These are phyloP conservation scores for Chrysanthemum lavandulifolium DNA, from an alignment of 129 eudicot genomes.

Conservation along the genomic window DNA sequence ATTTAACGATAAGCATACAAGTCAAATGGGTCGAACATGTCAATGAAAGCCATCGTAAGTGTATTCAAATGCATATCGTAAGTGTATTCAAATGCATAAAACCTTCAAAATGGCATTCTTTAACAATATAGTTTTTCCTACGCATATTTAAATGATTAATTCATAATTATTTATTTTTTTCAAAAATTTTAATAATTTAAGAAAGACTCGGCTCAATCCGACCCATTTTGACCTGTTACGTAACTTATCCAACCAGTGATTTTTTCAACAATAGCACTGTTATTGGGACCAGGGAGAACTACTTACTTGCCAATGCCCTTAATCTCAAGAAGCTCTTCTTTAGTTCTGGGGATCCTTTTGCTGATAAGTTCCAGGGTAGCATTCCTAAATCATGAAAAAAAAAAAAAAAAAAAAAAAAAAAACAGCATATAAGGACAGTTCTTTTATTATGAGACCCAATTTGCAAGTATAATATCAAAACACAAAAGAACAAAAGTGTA, in stretches of 20 bases:
- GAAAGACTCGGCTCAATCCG: neutral
- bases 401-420: neutral
- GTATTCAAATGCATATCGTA: neutral
- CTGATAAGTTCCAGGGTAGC: constrained; percentile 56
- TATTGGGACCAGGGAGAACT: neutral
- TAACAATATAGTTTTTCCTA: neutral
- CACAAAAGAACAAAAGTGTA: neutral
- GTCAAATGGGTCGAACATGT: neutral
- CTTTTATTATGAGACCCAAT: neutral
- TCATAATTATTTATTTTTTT: neutral
- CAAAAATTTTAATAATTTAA: too few relatives aligned
- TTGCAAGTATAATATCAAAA: too few relatives aligned
- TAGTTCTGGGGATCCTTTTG: constrained; percentile 61
- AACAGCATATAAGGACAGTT: constrained; percentile 4
- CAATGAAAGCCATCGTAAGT: neutral
- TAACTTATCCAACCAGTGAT: neutral
- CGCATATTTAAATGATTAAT: neutral
- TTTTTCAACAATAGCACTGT: neutral
- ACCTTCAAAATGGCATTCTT: neutral
- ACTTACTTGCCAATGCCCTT: constrained; percentile 90
- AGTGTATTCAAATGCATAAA: neutral
- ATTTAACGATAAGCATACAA: neutral
- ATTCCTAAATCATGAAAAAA: constrained; percentile 40
- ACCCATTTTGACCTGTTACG: neutral
- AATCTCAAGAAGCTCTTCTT: constrained; percentile 78